Evolutionary conservation across 257 asterid genomes (phyloP).

Genomic region (Linderniella brevidens): DNA sequence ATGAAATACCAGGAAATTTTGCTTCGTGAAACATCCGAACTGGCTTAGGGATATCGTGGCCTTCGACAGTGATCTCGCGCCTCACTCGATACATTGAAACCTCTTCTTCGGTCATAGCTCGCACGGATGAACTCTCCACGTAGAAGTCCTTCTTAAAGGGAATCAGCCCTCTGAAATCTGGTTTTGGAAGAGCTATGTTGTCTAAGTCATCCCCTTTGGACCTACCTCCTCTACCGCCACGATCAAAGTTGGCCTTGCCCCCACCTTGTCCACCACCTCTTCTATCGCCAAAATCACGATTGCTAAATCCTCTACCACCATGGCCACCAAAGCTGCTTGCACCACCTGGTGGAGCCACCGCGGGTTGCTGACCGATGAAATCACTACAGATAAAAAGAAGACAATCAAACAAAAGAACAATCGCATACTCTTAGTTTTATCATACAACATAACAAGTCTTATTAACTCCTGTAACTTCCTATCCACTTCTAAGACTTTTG

Average conservation of each 20-base stretch:
- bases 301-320: constrained; percentile 25
- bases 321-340: constrained; percentile 32
- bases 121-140: constrained; percentile 54
- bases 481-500: no score
- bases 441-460: no score
- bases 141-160: constrained; percentile 72
- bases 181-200: constrained; percentile 54
- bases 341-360: constrained; percentile 32
- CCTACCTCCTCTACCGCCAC: constrained; percentile 44
- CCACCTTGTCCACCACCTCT: constrained; percentile 29
- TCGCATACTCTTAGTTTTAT: neutral
- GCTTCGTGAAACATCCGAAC: constrained; percentile 72
- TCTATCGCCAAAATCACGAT: constrained; percentile 29
- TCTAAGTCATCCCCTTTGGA: constrained; percentile 58
- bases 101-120: constrained; percentile 66
- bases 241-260: constrained; percentile 11
- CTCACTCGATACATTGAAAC: constrained; percentile 48
- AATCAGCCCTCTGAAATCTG: constrained; percentile 59
- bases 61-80: constrained; percentile 67
- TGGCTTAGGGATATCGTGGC: constrained; percentile 71
- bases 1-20: constrained; percentile 56
- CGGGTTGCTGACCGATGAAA: constrained; percentile 37
- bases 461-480: no score
- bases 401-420: constrained; percentile 5
- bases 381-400: constrained; percentile 30